Base-by-base conservation (phyloP, 129 eudicot species). In the Centrapalus pauciflorus region DNA sequence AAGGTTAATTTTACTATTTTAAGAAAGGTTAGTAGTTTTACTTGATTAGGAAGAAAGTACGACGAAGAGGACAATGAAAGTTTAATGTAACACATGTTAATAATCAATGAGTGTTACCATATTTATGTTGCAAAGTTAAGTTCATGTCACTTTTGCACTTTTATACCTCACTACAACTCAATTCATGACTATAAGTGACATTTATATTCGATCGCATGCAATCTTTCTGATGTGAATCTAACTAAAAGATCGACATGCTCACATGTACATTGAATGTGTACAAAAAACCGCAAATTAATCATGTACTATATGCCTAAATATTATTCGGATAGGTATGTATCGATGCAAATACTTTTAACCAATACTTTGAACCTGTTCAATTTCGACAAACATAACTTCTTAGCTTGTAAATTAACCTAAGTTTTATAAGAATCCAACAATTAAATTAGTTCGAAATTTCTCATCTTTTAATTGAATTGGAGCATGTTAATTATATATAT, bases 1-100 rank as follows among this genome's bases (percentile, higher is more conserved):
- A 41, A 43, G 37, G 56, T 30, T 41, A 37, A 55, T 40, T 55
- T 27, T 40, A 52, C 60, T 64, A 65, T 41, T 55, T 65, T 56
- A 66, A 41, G 73, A 5, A 45, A 74, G 33, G 61, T 14, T 43
- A n/a, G 64, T 38, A 51, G 38, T 54, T 65, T 66, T 66, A 32
- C 65, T 40, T 55, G 60, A 45, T 74, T 66, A 23, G 61, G 72
- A 74, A 38, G 26, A 48, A 51, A 23, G 58, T 51, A 34, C 58
- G 55, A 55, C 55, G 73, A 34, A 49, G 55, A 55, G 43, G 73
- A 65, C 54, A 74, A 32, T 66, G 67, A 56, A 65, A 40, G 43
- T 55, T 32, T 40, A 65, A 56, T 56, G 67, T 55, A 64, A 74
- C 79, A 74, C 61, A 66, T 74, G 79, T 60, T 66, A 66, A 59